Conservation (phyloP, 495 filamentous ascomycete species). For the Aspergillus coremiiformis region DNA sequence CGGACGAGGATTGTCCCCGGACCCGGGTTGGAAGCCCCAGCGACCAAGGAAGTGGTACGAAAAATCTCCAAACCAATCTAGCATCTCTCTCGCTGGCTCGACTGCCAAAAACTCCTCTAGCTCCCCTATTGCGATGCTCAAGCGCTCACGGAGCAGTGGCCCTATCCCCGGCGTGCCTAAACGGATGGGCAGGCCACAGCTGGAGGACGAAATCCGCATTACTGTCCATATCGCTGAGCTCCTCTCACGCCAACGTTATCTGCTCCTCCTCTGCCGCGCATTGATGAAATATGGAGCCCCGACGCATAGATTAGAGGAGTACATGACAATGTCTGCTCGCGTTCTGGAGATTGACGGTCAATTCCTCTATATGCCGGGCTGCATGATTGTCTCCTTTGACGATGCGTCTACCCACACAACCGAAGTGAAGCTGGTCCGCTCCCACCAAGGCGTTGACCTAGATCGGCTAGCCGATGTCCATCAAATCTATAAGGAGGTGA, state of each 20-base stretch:
- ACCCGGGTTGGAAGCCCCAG: constrained; percentile 32
- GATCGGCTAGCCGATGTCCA: constrained; percentile 79
- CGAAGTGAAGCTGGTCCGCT: constrained; percentile 81
- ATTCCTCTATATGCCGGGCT: constrained; percentile 87
- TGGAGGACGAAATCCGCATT: constrained; percentile 69
- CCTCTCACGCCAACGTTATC: constrained; percentile 72
- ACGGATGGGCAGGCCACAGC: constrained; percentile 38
- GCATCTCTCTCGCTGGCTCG: constrained; percentile 38
- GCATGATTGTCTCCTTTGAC: constrained; percentile 95
- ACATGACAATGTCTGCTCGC: constrained; percentile 84
- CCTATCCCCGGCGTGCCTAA: constrained; percentile 31
- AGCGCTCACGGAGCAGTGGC: constrained; percentile 40
- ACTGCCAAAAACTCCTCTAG: constrained; percentile 37
- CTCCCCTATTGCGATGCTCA: constrained; percentile 35
- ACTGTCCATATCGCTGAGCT: constrained; percentile 85
- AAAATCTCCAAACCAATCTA: constrained; percentile 44
- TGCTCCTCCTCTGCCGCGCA: constrained; percentile 76
- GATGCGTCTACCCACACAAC: constrained; percentile 84
- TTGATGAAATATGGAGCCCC: constrained; percentile 81
- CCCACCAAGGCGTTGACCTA: constrained; percentile 71
- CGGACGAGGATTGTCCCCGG: constrained; percentile 27
- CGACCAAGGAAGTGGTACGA: constrained; percentile 58
- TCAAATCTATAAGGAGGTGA: constrained; percentile 86
- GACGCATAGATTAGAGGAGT: constrained; percentile 72
- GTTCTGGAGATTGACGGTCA: constrained; percentile 87